Conservation (phyloP, 352 stramenopile genomes). For the Phytopythium kandeliae region DNA sequence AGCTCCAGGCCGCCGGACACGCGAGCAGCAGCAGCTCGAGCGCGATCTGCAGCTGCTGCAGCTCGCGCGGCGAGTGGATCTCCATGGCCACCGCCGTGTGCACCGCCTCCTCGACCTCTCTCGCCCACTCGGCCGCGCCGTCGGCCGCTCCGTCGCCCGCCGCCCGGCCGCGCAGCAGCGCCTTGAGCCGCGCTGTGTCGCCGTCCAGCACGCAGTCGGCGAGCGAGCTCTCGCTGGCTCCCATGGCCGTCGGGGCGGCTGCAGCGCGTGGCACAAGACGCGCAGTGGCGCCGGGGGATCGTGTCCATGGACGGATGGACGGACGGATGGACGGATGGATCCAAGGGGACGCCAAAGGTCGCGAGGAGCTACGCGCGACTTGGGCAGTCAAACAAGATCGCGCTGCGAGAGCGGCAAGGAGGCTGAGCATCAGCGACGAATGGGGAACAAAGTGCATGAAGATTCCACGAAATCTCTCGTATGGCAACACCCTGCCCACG, state of each 20-base stretch:
- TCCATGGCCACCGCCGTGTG: constrained; percentile 54
- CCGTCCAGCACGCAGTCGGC: constrained; percentile 48
- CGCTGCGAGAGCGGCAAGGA: no score
- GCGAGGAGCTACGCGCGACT: no score
- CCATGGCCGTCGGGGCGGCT: background rate
- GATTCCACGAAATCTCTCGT: no score
- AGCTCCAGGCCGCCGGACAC: constrained; percentile 24
- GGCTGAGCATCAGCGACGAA: no score
- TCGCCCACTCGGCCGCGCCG: constrained; percentile 10
- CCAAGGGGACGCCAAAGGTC: no score
- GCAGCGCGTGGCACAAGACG: no score
- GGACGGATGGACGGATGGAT: no score
- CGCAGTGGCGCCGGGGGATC: no score
- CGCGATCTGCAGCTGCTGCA: constrained; percentile 59
- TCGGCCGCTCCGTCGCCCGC: background rate
- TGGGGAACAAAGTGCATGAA: no score
- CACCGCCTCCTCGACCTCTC: constrained; percentile 46
- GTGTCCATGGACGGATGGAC: no score
- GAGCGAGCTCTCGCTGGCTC: constrained; percentile 10
- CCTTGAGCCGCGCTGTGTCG: constrained; percentile 47
- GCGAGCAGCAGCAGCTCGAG: constrained; percentile 48
- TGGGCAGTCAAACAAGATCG: no score
- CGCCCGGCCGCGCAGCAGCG: constrained; percentile 23
- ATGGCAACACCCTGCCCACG: no score
- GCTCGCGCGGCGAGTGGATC: constrained; percentile 44